phyloP scores from a whole-genome alignment of 495 filamentous ascomycete genomes.

The Pseudotulostoma volvatum region DNA sequence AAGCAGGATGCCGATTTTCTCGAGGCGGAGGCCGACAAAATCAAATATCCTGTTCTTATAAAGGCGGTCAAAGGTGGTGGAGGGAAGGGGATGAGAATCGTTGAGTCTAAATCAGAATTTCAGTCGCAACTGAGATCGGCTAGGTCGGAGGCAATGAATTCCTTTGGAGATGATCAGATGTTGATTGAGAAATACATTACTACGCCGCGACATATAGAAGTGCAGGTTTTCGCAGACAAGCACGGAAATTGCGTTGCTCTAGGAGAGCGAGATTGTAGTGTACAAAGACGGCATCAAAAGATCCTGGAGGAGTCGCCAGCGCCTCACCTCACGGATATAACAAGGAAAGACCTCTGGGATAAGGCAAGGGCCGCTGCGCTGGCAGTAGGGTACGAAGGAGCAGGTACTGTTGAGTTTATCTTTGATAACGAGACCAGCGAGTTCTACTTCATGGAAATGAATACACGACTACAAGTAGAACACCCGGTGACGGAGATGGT shows the following conservation, averaged over 20 bases:
- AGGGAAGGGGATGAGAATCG: conserved; percentile 99
- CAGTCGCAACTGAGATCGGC: conserved; percentile 67
- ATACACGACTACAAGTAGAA: conserved; percentile 90
- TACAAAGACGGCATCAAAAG: conserved; percentile 87
- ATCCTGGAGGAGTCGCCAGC: conserved; percentile 94
- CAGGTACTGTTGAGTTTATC: conserved; percentile 96
- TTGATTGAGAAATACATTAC: conserved; percentile 94
- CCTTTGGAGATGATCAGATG: conserved; percentile 93
- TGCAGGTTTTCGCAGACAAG: conserved; percentile 92
- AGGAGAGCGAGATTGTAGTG: conserved; percentile 74
- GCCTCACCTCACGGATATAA: conserved; percentile 60
- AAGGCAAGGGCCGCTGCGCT: conserved; percentile 81
- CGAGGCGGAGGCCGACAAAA: conserved; percentile 54
- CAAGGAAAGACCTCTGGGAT: conserved; percentile 79
- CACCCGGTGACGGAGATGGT: conserved; percentile 97
- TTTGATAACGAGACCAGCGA: conserved; percentile 87
- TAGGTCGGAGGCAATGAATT: conserved; percentile 75
- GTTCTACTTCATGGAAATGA: conserved; percentile 99
- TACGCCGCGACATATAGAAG: conserved; percentile 89
- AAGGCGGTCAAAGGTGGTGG: conserved; percentile 96
- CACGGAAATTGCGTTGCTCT: conserved; percentile 71
- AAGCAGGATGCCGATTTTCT: conserved; percentile 66
- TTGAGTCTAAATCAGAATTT: conserved; percentile 56
- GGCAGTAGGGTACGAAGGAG: conserved; percentile 88
- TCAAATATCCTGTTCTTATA: conserved; percentile 82